Conservation (phyloP, 1,284 basidiomycete genomes). For the Rhodotorula sp. region DNA sequence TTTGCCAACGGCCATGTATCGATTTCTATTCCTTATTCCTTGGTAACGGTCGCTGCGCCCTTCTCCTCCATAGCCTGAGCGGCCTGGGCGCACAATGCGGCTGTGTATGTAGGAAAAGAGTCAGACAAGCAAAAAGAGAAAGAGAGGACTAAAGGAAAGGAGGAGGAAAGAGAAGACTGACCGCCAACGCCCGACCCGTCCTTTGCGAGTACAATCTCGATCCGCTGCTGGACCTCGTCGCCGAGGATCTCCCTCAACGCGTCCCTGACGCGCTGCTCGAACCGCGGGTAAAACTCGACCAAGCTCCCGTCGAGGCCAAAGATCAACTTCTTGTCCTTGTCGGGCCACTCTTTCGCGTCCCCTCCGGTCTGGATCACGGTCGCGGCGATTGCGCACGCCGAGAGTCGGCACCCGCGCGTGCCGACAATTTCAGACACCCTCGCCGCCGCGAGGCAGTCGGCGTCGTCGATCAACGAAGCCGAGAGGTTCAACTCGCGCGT, state of each 20-base stretch:
- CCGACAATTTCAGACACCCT: constrained; percentile 77
- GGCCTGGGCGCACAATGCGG: constrained; percentile 38
- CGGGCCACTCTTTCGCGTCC: constrained; percentile 53
- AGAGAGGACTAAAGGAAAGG: background rate
- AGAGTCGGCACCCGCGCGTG: constrained; percentile 75
- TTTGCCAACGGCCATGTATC: background rate
- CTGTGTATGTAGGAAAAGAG: background rate
- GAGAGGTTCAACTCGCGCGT: constrained; percentile 61
- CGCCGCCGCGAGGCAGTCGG: constrained; percentile 68
- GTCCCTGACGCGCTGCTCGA: constrained; percentile 69
- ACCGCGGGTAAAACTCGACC: constrained; percentile 85
- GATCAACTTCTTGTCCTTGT: constrained; percentile 58
- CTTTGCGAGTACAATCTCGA: constrained; percentile 88
- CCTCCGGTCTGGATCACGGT: constrained; percentile 75
- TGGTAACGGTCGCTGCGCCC: constrained; percentile 22
- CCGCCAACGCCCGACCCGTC: constrained; percentile 91
- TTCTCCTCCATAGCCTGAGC: constrained; percentile 35
- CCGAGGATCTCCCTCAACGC: constrained; percentile 76
- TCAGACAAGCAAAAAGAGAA: background rate
- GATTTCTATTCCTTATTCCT: constrained; percentile 3
- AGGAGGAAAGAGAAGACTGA: constrained; percentile 5
- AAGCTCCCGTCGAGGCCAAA: constrained; percentile 91
- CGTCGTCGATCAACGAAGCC: constrained; percentile 55
- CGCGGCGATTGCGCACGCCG: constrained; percentile 82
- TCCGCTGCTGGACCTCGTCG: constrained; percentile 68